Evolutionary conservation across 2,329 filamentous ascomycete genomes (phyloP).

Genomic region (Diplodia intermedia): DNA sequence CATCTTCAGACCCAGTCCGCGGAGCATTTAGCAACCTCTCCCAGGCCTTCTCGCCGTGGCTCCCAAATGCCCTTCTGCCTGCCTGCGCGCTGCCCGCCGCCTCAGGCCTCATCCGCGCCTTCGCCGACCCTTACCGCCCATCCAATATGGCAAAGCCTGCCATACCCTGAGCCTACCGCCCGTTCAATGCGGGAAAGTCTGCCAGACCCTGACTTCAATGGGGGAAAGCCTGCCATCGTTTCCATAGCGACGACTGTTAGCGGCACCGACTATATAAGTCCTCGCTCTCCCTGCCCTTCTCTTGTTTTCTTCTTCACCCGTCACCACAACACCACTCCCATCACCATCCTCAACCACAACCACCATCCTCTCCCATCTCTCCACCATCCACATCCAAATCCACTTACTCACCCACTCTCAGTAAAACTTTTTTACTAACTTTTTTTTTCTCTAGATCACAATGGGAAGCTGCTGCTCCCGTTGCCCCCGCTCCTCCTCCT

Average conservation of each 20-base stretch:
- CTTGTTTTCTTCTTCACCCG: background rate
- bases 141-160: background rate
- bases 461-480: background rate
- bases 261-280: background rate
- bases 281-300: background rate
- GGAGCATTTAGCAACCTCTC: background rate
- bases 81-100: background rate
- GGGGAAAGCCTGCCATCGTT: too few relatives aligned
- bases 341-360: background rate
- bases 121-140: background rate
- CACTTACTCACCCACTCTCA: background rate
- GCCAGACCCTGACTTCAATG: background rate
- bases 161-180: background rate
- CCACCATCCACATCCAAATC: background rate
- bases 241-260: background rate
- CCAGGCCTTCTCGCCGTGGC: background rate
- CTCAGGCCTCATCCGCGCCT: background rate
- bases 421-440: background rate
- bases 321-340: background rate
- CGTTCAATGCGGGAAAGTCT: background rate
- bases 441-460: background rate
- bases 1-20: background rate
- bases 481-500: too few relatives aligned
- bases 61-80: background rate
- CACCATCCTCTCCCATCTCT: background rate